A percentile compares a stretch with the other conserved stretches of the same genome.
phyloP scores from a whole-genome alignment of 441 rosid species.

The Manihot esculenta region DNA sequence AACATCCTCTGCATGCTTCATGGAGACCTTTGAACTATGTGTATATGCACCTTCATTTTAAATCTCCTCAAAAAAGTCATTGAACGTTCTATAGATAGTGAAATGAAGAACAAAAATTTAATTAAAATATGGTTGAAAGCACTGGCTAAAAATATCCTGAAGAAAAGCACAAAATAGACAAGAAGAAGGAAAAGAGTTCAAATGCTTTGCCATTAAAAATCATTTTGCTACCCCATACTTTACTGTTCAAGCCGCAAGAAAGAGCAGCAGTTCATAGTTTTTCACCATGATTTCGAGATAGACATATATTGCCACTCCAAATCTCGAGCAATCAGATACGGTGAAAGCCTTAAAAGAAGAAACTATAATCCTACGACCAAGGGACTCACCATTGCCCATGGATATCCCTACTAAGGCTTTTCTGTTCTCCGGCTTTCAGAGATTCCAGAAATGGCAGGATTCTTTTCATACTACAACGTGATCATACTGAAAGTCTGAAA shows the following conservation, averaged over 20 bases:
- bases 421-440: background rate
- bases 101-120: background rate
- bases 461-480: background rate
- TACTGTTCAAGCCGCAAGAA: background rate
- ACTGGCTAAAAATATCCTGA: too few species aligned
- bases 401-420: background rate
- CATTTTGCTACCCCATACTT: background rate
- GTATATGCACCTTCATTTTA: background rate
- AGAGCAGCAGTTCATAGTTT: background rate
- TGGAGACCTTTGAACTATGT: background rate
- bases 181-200: background rate
- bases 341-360: background rate
- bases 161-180: too few species aligned
- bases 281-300: slow-evolving; percentile 5
- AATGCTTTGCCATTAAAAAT: background rate
- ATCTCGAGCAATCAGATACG: background rate
- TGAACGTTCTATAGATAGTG: background rate
- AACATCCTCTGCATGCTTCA: too few species aligned
- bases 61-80: background rate
- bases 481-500: background rate
- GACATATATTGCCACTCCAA: background rate
- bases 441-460: slow-evolving; percentile 3
- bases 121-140: background rate
- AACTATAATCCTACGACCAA: background rate
- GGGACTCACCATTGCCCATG: background rate